These are phyloP conservation scores for Aspergillus versicolor DNA, from an alignment of 2,329 filamentous ascomycete species.

Conservation along the genomic window DNA sequence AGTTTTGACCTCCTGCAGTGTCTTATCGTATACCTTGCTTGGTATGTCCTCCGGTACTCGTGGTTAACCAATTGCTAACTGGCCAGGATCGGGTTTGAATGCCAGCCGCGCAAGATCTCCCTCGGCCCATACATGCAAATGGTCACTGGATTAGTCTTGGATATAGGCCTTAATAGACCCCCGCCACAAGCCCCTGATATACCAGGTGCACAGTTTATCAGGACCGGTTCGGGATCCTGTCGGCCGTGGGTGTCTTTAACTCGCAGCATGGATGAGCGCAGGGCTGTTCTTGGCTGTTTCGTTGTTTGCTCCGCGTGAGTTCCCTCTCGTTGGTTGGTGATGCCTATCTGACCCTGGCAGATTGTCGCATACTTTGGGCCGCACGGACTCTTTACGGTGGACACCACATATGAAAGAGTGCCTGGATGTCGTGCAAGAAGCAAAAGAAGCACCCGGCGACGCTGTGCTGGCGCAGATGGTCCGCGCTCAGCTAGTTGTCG, in stretches of 20 bases:
- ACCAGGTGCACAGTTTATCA: not conserved
- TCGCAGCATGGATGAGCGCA: constrained; percentile 15
- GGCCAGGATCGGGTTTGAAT: constrained; percentile 10
- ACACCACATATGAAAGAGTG: constrained; percentile 12
- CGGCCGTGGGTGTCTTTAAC: not conserved
- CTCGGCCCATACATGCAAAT: constrained; percentile 15
- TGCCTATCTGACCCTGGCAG: constrained; percentile 23
- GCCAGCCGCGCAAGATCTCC: constrained; percentile 10
- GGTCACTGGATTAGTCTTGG: constrained; percentile 8
- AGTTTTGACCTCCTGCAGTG: constrained; percentile 13
- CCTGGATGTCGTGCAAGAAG: constrained; percentile 1
- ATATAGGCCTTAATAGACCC: constrained; percentile 10
- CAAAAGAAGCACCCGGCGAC: constrained; percentile 1
- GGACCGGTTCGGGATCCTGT: not conserved
- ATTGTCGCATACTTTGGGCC: constrained; percentile 43
- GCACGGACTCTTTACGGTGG: constrained; percentile 41
- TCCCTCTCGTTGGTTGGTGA: too few relatives aligned
- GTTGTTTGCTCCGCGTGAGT: constrained; percentile 13
- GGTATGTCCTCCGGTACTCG: not conserved
- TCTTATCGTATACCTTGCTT: constrained; percentile 9
- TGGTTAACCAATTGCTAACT: not conserved
- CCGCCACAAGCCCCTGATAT: not conserved
- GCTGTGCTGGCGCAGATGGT: constrained; percentile 2
- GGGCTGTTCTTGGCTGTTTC: constrained; percentile 12
- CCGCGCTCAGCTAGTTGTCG: not conserved